These are phyloP conservation scores for Heliamphora pulchella DNA, from an alignment of 179 eudicot genomes.

Conservation along the genomic window DNA sequence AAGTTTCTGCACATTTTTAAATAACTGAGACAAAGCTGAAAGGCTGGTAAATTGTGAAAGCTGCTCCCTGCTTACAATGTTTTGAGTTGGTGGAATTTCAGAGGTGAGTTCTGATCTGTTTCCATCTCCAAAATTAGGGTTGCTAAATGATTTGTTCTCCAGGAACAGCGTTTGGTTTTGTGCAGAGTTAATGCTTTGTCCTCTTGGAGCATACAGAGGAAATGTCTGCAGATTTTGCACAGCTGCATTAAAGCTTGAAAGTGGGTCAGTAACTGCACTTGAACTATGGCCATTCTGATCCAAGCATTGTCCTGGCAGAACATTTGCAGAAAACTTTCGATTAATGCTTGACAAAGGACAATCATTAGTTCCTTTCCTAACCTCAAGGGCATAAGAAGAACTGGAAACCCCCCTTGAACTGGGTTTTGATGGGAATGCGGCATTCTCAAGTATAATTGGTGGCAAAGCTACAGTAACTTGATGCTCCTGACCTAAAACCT, in stretches of 20 bases:
- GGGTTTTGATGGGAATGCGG: conserved; percentile 17
- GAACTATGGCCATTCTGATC: conserved; percentile 19
- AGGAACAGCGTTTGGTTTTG: conserved; percentile 1
- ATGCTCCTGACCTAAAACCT: conserved; percentile 24
- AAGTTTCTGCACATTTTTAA: conserved; percentile 33
- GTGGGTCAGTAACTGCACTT: conserved; percentile 18
- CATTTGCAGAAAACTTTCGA: conserved; percentile 16
- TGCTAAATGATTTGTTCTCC: conserved; percentile 19
- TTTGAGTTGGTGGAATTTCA: conserved; percentile 11
- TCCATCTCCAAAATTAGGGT: conserved; percentile 21
- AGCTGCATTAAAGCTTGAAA: conserved; percentile 18
- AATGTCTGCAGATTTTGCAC: conserved; percentile 24
- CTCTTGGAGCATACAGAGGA: conserved; percentile 19
- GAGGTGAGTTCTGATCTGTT: conserved; percentile 15
- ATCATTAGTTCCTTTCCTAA: conserved; percentile 13
- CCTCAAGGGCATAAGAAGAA: conserved; percentile 17
- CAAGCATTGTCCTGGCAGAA: conserved; percentile 21
- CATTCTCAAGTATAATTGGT: conserved; percentile 20
- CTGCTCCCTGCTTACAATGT: conserved; percentile 29
- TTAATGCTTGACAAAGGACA: conserved; percentile 9
- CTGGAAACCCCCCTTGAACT: conserved; percentile 15
- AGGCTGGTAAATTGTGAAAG: conserved; percentile 31
- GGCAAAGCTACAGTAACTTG: conserved; percentile 20
- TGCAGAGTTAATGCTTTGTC: conserved; percentile 8
- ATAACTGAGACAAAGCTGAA: conserved; percentile 39